Conservation (phyloP, 2,329 filamentous ascomycete species). For the Hawksworthiomyces lignivorus region DNA sequence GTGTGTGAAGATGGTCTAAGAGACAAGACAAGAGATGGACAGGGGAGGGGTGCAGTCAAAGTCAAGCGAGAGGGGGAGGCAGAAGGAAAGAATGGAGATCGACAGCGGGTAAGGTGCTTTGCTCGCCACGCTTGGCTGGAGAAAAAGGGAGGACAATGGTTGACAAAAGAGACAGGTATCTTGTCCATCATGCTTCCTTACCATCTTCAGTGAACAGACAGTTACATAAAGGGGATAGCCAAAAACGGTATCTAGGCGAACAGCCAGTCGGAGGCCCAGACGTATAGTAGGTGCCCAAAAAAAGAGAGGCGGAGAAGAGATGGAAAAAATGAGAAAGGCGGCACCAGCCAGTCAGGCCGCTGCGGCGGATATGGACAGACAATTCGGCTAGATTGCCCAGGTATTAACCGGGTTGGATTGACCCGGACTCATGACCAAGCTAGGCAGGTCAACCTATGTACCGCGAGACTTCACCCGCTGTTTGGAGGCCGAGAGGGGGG, state of each 20-base stretch:
- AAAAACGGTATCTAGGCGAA: background rate
- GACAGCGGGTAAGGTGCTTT: background rate
- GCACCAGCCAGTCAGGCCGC: background rate
- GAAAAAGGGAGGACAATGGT: background rate
- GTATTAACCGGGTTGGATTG: constrained; percentile 12
- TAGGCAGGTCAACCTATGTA: constrained; percentile 8
- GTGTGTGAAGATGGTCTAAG: background rate
- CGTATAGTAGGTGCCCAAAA: constrained; percentile 3
- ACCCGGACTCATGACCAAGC: constrained; percentile 11
- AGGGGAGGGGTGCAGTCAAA: background rate
- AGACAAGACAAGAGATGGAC: too few species aligned
- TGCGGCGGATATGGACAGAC: background rate
- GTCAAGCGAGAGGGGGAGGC: background rate
- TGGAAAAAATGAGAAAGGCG: background rate
- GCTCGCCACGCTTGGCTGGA: background rate
- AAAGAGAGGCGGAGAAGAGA: background rate
- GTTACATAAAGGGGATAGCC: constrained; percentile 2
- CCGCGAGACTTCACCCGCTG: constrained; percentile 1
- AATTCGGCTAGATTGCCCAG: constrained; percentile 7
- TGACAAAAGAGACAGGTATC: background rate
- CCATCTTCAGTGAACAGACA: background rate
- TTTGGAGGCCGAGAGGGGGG: background rate
- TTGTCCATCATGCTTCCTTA: too few species aligned
- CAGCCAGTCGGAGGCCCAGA: constrained; percentile 7
- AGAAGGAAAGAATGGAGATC: background rate